Conservation (phyloP, 2,329 filamentous ascomycete genomes). For the Trichophaea hybrida region DNA sequence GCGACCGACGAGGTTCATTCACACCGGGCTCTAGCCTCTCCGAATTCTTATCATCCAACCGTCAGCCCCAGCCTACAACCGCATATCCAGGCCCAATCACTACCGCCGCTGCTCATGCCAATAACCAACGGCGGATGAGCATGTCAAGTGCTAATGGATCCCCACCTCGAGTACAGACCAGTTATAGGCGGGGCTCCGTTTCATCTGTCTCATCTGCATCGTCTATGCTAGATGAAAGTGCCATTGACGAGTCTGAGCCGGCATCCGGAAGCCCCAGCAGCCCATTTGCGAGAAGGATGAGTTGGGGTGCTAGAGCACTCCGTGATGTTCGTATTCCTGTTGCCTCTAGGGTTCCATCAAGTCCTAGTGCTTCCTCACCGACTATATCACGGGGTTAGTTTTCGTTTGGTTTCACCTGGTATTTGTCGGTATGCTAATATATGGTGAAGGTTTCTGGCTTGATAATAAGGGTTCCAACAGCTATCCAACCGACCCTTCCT, state of each 20-base stretch:
- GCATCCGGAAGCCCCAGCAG: constrained; percentile 41
- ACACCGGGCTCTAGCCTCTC: constrained; percentile 22
- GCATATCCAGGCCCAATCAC: constrained; percentile 36
- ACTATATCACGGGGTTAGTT: constrained; percentile 21
- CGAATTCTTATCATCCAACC: constrained; percentile 24
- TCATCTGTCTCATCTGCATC: constrained; percentile 32
- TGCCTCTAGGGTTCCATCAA: constrained; percentile 23
- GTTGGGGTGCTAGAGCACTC: constrained; percentile 72
- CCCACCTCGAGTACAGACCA: constrained; percentile 35
- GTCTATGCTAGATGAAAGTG: constrained; percentile 49
- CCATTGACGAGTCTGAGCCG: constrained; percentile 54
- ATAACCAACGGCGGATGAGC: constrained; percentile 55
- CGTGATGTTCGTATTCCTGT: constrained; percentile 49
- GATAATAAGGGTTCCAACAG: constrained; percentile 26
- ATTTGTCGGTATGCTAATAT: not conserved
- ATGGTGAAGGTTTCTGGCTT: constrained; percentile 35
- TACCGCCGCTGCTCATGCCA: constrained; percentile 39
- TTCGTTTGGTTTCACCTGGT: not conserved
- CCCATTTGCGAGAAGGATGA: constrained; percentile 72
- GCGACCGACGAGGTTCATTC: constrained; percentile 18
- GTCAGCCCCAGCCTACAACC: constrained; percentile 11
- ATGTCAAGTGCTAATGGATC: constrained; percentile 62
- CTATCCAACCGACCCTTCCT: constrained; percentile 17
- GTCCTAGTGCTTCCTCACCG: constrained; percentile 14
- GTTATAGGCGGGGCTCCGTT: constrained; percentile 23